These are phyloP conservation scores for Tuber magnatum DNA, from an alignment of 495 filamentous ascomycete genomes.

Conservation along the genomic window DNA sequence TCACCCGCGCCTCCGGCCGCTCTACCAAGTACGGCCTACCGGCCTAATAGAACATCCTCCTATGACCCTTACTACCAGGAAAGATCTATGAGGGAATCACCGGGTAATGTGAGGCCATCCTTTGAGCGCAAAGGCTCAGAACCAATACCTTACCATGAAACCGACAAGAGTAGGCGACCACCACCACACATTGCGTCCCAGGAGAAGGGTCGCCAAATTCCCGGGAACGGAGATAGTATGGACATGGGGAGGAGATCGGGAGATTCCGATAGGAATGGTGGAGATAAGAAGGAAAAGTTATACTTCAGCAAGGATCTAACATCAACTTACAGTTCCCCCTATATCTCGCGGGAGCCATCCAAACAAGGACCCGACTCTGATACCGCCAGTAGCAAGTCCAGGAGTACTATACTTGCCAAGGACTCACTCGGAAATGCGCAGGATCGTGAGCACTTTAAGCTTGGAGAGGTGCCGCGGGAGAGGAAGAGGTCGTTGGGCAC, in stretches of 20 bases:
- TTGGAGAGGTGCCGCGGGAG: conserved; percentile 65
- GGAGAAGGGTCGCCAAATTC: conserved; percentile 63
- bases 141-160: conserved; percentile 23
- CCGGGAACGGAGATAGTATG: conserved; percentile 22
- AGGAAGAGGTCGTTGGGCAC: conserved; percentile 51
- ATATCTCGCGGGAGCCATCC: conserved; percentile 22
- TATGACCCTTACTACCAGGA: conserved; percentile 30
- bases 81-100: conserved; percentile 24
- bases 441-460: conserved; percentile 54
- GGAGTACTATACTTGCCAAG: conserved; percentile 9
- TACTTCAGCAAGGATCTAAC: neutral
- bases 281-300: conserved; percentile 25
- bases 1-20: conserved; percentile 59
- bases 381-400: conserved; percentile 15
- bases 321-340: conserved; percentile 9
- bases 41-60: conserved; percentile 27
- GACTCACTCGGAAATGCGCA: conserved; percentile 16
- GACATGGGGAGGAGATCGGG: conserved; percentile 32
- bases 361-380: neutral
- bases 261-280: conserved; percentile 32
- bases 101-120: conserved; percentile 20
- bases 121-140: conserved; percentile 26
- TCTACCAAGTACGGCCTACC: conserved; percentile 43
- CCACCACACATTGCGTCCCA: conserved; percentile 86
- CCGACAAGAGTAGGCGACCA: conserved; percentile 22